These are phyloP conservation scores for Penicillium oxalicum DNA, from an alignment of 2,329 filamentous ascomycete genomes.

Conservation along the genomic window DNA sequence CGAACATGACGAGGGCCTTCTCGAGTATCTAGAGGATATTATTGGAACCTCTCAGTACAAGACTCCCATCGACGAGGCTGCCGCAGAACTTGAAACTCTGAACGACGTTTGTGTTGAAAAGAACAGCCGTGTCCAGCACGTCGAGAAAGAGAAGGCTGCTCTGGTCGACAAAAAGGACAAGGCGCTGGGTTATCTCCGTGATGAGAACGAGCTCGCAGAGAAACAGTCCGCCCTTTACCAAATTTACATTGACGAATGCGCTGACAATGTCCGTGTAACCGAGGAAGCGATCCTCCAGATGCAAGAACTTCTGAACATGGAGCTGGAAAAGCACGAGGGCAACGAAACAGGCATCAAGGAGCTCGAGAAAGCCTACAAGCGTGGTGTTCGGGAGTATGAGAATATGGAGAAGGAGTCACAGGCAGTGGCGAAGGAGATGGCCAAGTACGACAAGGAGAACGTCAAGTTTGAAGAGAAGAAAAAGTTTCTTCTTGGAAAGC, in stretches of 20 bases:
- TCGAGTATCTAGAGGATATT: slow-evolving; percentile 97
- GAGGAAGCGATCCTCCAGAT: slow-evolving; percentile 87
- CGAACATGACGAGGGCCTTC: slow-evolving; percentile 90
- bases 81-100: slow-evolving; percentile 78
- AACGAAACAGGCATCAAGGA: slow-evolving; percentile 85
- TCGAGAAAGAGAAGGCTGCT: slow-evolving; percentile 91
- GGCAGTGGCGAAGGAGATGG: slow-evolving; percentile 73
- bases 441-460: slow-evolving; percentile 89
- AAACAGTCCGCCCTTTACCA: slow-evolving; percentile 94
- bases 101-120: slow-evolving; percentile 96
- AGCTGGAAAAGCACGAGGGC: slow-evolving; percentile 86
- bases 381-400: slow-evolving; percentile 77
- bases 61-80: slow-evolving; percentile 89
- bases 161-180: slow-evolving; percentile 97
- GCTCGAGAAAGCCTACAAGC: slow-evolving; percentile 76
- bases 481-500: slow-evolving; percentile 85
- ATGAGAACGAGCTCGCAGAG: slow-evolving; percentile 85
- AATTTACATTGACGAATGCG: slow-evolving; percentile 79
- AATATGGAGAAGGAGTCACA: slow-evolving; percentile 76
- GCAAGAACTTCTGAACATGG: slow-evolving; percentile 76
- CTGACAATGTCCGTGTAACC: slow-evolving; percentile 81
- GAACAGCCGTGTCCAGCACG: slow-evolving; percentile 88
- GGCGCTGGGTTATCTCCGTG: slow-evolving; percentile 77
- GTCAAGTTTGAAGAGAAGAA: slow-evolving; percentile 98
- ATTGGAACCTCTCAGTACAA: slow-evolving; percentile 99